phyloP scores from a whole-genome alignment of 2,329 filamentous ascomycete genomes.

The Stemphylium beticola region DNA sequence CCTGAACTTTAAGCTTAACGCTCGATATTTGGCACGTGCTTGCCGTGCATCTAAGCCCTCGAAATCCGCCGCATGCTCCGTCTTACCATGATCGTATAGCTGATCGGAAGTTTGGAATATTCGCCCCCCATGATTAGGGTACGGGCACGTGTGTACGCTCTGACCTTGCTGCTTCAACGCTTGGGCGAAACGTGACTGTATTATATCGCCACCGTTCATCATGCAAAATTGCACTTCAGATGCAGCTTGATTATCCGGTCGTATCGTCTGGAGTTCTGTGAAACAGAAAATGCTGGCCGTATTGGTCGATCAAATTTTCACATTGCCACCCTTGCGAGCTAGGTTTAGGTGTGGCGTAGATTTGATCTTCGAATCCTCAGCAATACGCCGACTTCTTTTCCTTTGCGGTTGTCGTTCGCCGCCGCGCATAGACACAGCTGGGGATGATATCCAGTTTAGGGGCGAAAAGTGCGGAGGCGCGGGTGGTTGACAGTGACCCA shows the following conservation, averaged over 20 bases:
- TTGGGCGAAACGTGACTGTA: conserved; percentile 34
- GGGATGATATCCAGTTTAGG: no score
- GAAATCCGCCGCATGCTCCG: conserved; percentile 35
- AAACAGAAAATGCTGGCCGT: neutral
- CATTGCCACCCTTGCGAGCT: neutral
- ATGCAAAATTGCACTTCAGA: conserved; percentile 2
- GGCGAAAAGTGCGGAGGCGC: no score
- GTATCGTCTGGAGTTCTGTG: neutral
- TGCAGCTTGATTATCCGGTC: neutral
- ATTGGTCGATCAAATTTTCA: neutral
- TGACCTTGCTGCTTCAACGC: conserved; percentile 33
- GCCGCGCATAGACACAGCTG: no score
- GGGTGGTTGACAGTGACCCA: no score
- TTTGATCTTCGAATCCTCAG: no score
- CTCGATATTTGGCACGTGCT: conserved; percentile 31
- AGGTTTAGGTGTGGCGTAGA: neutral
- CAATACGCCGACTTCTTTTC: no score
- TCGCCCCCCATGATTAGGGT: conserved; percentile 30
- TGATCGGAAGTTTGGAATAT: conserved; percentile 39
- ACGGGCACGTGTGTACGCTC: conserved; percentile 39
- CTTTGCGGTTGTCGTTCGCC: no score
- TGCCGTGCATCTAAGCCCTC: conserved; percentile 22
- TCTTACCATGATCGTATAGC: conserved; percentile 33
- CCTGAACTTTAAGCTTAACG: conserved; percentile 30
- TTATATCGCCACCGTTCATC: conserved; percentile 29